Evolutionary conservation across 1,139 yeast genomes (phyloP).

Genomic region (Candida gigantensis): DNA sequence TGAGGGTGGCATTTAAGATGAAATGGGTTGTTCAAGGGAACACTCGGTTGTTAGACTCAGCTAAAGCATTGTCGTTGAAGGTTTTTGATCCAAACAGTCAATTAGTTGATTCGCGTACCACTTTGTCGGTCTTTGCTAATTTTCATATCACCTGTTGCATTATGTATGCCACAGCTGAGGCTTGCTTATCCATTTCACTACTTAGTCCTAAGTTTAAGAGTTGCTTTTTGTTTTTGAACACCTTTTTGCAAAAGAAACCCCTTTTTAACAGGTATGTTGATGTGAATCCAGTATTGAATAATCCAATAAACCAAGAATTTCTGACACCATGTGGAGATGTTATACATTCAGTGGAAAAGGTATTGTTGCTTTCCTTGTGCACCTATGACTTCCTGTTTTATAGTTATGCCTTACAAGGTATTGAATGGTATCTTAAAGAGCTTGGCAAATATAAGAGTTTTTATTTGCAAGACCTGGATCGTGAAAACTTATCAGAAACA

Average conservation of each 20-base stretch:
- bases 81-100: constrained; percentile 25
- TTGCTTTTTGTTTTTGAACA: constrained; percentile 38
- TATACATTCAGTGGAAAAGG: constrained; percentile 41
- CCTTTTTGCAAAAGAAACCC: constrained; percentile 28
- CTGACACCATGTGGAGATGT: constrained; percentile 22
- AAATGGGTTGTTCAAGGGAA: constrained; percentile 20
- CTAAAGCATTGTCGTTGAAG: constrained; percentile 35
- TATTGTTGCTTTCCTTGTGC: constrained; percentile 51
- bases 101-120: constrained; percentile 22
- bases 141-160: constrained; percentile 35
- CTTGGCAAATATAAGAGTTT: constrained; percentile 13
- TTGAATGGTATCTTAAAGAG: constrained; percentile 49
- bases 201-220: constrained; percentile 42
- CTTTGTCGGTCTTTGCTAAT: constrained; percentile 29
- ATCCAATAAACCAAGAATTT: constrained; percentile 14
- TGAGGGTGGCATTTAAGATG: constrained; percentile 35
- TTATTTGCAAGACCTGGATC: constrained; percentile 10
- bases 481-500: constrained; percentile 41
- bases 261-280: constrained; percentile 22
- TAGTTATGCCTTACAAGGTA: constrained; percentile 50
- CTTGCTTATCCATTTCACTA: constrained; percentile 35
- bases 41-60: constrained; percentile 34
- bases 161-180: constrained; percentile 38
- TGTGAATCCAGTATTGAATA: constrained; percentile 23
- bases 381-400: constrained; percentile 61